Conservation (phyloP, 805 yeast genomes). For the Barnettozyma wickerhamii region DNA sequence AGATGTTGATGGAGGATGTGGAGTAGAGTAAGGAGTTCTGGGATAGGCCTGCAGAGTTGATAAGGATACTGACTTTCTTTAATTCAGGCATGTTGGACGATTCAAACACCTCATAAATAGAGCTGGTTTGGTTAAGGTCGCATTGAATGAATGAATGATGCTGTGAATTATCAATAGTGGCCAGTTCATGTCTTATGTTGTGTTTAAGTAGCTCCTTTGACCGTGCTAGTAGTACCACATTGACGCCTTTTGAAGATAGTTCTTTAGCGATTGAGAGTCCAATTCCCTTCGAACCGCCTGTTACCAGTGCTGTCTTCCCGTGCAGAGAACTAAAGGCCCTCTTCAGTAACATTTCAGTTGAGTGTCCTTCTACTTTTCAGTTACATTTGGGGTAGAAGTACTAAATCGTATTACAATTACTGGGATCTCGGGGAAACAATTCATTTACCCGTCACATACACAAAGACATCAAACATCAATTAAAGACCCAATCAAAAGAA, state of each 20-base stretch:
- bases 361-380: neutral
- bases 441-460: neutral
- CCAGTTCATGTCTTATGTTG: slow-evolving; percentile 16
- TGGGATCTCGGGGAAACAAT: neutral
- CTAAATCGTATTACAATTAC: neutral
- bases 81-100: slow-evolving; percentile 7
- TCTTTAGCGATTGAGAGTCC: slow-evolving; percentile 52
- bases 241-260: slow-evolving; percentile 49
- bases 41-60: slow-evolving; percentile 55
- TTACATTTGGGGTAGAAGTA: too few relatives aligned
- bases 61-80: slow-evolving; percentile 23
- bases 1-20: slow-evolving; percentile 38
- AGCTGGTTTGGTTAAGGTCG: slow-evolving; percentile 14
- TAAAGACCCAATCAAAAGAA: too few relatives aligned
- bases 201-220: slow-evolving; percentile 33
- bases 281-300: slow-evolving; percentile 70
- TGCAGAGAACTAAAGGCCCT: slow-evolving; percentile 5
- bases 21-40: slow-evolving; percentile 48
- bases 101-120: slow-evolving; percentile 8
- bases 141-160: slow-evolving; percentile 15
- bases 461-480: too few relatives aligned
- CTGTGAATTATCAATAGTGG: slow-evolving; percentile 11
- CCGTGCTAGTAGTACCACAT: slow-evolving; percentile 48
- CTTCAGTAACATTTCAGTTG: slow-evolving; percentile 2
- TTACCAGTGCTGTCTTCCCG: slow-evolving; percentile 44